A percentile compares a stretch with the other conserved stretches of the same genome.
phyloP scores from a whole-genome alignment of 148 eudicot species.

The Cornus controversa region DNA sequence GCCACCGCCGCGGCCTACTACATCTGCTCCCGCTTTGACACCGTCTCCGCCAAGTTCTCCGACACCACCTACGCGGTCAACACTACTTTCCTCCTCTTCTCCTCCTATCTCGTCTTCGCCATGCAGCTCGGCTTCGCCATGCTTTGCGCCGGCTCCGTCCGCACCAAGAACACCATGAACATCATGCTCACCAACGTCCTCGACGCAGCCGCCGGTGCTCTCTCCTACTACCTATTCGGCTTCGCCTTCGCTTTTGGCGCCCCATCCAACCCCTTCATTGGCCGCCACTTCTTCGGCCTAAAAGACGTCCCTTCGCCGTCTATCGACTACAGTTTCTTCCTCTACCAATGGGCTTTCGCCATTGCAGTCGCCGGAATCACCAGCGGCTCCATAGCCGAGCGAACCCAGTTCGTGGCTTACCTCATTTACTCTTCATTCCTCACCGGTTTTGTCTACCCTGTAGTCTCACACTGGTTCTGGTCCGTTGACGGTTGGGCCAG shows the following conservation, averaged over 20 bases:
- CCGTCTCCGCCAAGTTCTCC: slow-evolving; percentile 26
- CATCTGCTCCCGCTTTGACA: slow-evolving; percentile 15
- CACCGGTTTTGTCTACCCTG: slow-evolving; percentile 47
- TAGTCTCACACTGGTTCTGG: slow-evolving; percentile 51
- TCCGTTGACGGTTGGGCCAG: slow-evolving; percentile 44
- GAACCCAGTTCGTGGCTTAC: slow-evolving; percentile 48
- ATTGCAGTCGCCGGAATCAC: slow-evolving; percentile 53
- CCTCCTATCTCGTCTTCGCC: slow-evolving; percentile 51
- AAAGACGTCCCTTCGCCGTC: slow-evolving; percentile 14
- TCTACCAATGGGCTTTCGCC: slow-evolving; percentile 50
- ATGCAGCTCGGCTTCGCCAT: slow-evolving; percentile 64
- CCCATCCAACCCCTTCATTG: slow-evolving; percentile 44
- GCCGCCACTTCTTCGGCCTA: slow-evolving; percentile 41
- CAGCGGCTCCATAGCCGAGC: slow-evolving; percentile 46
- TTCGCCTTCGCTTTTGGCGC: slow-evolving; percentile 48
- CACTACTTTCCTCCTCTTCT: slow-evolving; percentile 50
- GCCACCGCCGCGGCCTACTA: slow-evolving; percentile 28
- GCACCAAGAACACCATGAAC: slow-evolving; percentile 61
- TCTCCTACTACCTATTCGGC: slow-evolving; percentile 54
- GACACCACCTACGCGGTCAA: slow-evolving; percentile 43
- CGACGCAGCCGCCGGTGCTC: slow-evolving; percentile 54
- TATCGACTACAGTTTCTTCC: slow-evolving; percentile 36
- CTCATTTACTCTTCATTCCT: slow-evolving; percentile 43
- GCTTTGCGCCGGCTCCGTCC: slow-evolving; percentile 62
- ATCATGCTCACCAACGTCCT: slow-evolving; percentile 62